Conservation (phyloP, 768 basidiomycete species). For the Termitomyces bulborhizus region DNA sequence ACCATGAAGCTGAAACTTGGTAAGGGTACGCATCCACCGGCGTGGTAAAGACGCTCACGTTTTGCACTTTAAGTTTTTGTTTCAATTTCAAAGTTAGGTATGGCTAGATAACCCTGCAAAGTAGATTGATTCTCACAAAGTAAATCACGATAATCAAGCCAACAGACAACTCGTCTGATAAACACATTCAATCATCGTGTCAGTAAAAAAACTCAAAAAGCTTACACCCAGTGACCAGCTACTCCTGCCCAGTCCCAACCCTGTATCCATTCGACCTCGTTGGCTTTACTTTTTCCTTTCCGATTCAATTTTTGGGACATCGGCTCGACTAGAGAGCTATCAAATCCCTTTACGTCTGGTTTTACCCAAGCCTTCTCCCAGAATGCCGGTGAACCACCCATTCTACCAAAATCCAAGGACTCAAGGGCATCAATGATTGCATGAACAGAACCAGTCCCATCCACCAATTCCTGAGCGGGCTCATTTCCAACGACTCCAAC, state of each 20-base stretch:
- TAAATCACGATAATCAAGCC: slow-evolving; percentile 53
- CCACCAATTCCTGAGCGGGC: not conserved
- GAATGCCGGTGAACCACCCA: slow-evolving; percentile 36
- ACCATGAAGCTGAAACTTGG: slow-evolving; percentile 12
- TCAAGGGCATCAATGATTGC: slow-evolving; percentile 13
- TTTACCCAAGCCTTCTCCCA: slow-evolving; percentile 21
- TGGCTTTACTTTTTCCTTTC: slow-evolving; percentile 15
- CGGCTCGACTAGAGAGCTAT: not conserved
- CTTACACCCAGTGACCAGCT: slow-evolving; percentile 47
- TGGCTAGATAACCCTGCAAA: not conserved
- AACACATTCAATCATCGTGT: not conserved
- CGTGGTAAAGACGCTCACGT: slow-evolving; percentile 19
- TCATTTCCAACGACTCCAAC: not conserved
- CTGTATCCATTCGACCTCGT: slow-evolving; percentile 12
- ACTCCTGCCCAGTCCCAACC: slow-evolving; percentile 62
- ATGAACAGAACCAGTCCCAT: not conserved
- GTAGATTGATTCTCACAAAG: slow-evolving; percentile 31
- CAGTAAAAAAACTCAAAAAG: not conserved
- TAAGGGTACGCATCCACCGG: not conserved
- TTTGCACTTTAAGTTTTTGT: slow-evolving; percentile 25
- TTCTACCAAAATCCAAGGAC: slow-evolving; percentile 27
- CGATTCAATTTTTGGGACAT: slow-evolving; percentile 6
- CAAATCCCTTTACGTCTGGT: not conserved
- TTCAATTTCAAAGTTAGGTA: not conserved
- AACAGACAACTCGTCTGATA: slow-evolving; percentile 47